These are phyloP conservation scores for Diospyros lotus DNA, from an alignment of 148 eudicot genomes.

Conservation along the genomic window DNA sequence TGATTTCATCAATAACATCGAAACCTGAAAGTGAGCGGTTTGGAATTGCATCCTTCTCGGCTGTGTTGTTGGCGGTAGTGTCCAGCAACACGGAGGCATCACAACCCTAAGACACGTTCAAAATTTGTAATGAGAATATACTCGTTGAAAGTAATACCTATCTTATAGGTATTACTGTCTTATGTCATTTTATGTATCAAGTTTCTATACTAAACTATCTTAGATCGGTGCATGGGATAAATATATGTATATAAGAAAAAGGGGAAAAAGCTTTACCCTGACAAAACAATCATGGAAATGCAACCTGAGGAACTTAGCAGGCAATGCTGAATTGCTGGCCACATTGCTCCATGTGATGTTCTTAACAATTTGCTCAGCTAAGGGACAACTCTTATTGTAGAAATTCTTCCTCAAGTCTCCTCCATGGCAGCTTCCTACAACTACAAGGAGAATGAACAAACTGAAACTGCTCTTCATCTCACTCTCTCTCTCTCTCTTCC, in stretches of 20 bases:
- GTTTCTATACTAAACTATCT: not conserved
- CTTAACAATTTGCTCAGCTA: constrained; percentile 20
- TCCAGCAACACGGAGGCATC: constrained; percentile 31
- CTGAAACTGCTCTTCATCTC: no score
- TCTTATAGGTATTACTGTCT: no score
- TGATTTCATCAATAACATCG: constrained; percentile 27
- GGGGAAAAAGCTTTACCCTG: constrained; percentile 8
- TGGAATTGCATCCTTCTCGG: constrained; percentile 25
- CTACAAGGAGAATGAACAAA: no score
- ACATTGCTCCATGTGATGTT: constrained; percentile 21
- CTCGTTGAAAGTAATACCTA: not conserved
- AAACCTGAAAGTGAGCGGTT: constrained; percentile 24
- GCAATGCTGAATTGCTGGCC: constrained; percentile 13
- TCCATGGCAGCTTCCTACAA: no score
- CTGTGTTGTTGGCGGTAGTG: not conserved
- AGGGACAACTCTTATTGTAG: constrained; percentile 16
- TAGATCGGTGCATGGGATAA: not conserved
- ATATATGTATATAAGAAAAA: not conserved
- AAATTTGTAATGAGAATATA: not conserved
- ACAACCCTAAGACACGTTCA: constrained; percentile 21
- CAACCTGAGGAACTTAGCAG: constrained; percentile 32
- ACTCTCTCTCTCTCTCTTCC: no score
- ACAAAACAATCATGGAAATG: constrained; percentile 41
- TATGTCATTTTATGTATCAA: no score
- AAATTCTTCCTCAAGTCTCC: no score